Evolutionary conservation across 306 rosid genomes (phyloP), one percentile per base, ranked within the genome.

Genomic region (Inga leiocalycina): DNA sequence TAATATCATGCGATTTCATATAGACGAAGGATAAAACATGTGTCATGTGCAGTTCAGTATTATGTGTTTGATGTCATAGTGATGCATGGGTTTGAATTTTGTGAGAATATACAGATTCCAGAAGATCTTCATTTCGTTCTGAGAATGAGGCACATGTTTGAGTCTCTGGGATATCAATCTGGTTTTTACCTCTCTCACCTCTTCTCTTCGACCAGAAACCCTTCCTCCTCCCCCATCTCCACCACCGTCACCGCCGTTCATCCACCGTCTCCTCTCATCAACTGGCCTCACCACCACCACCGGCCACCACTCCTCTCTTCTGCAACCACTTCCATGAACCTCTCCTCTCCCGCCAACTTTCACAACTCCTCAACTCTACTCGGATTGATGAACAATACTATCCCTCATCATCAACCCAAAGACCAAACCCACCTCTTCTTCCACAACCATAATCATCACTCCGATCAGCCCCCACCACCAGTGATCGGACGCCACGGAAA

Each of bases 131-230:
- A 94, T 79, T 94, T 94, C 81, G 99, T 97, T 89, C 91, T 97
- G 48, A 94, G 99, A 86, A 94, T 97, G 99, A 94, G 99, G 80
- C 98, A 92, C 82, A 94, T 97, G 13, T 97, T 97, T 86, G 99
- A 94, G 39, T 97, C 99, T 16, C 90, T 97, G 15, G 98, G 98
- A 8, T 92, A 92, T 87, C 99, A 94, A 81, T 92, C 98, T 75
- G 99, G 99, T 32, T 92, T 90, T 84, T 94, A 92, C 86, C 92
- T 97, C 68, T 91, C 98, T 19, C 98, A 97, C 76, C 98, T 97
- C 79, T 97, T 97, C 85, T 92, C 99, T 39, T 92, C 99, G 43
- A 91, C 86, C 77, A 85, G 95, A 87, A 93, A 91, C 43, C 86
- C 99, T 4, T 80, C 90, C 22, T 80, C 90, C 20, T 74, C 94